Evolutionary conservation across 1,139 yeast species (phyloP).

Genomic region (Yamadazyma sp.): DNA sequence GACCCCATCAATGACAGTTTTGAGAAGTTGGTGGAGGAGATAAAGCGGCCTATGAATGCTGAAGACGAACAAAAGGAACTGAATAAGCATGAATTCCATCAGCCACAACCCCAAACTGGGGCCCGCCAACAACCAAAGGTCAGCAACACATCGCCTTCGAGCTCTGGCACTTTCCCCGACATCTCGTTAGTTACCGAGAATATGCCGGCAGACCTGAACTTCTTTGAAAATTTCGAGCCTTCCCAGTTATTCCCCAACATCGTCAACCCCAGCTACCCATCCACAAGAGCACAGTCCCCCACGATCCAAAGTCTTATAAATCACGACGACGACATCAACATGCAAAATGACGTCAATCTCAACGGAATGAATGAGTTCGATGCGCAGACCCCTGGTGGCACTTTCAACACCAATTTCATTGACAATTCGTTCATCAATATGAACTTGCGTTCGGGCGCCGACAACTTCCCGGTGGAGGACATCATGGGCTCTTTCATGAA

Average conservation of each 20-base stretch:
- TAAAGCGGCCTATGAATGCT: constrained; percentile 18
- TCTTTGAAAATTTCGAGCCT: constrained; percentile 50
- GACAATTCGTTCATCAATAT: constrained; percentile 46
- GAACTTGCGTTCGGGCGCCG: constrained; percentile 46
- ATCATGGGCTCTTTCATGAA: constrained; percentile 35
- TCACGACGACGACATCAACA: constrained; percentile 9
- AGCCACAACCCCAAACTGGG: constrained; percentile 1
- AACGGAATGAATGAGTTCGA: constrained; percentile 5
- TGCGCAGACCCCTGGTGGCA: constrained; percentile 34
- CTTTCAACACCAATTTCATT: constrained; percentile 42
- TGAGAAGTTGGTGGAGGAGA: constrained; percentile 35
- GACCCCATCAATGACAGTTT: constrained; percentile 23
- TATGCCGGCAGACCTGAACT: constrained; percentile 39
- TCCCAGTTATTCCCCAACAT: constrained; percentile 49
- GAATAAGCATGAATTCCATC: no score
- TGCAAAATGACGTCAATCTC: constrained; percentile 6
- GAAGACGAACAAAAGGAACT: not conserved
- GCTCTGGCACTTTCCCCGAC: constrained; percentile 47
- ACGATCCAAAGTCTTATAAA: constrained; percentile 8
- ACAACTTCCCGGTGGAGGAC: constrained; percentile 31
- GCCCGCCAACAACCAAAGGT: constrained; percentile 6
- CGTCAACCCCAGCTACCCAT: constrained; percentile 29
- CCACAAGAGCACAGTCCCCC: constrained; percentile 38
- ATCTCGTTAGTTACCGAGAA: constrained; percentile 48
- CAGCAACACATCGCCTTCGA: constrained; percentile 35